A percentile compares a stretch with the other conserved stretches of the same genome.
Evolutionary conservation across 257 asterid species (phyloP).

Genomic region (Oldenlandia corymbosa): DNA sequence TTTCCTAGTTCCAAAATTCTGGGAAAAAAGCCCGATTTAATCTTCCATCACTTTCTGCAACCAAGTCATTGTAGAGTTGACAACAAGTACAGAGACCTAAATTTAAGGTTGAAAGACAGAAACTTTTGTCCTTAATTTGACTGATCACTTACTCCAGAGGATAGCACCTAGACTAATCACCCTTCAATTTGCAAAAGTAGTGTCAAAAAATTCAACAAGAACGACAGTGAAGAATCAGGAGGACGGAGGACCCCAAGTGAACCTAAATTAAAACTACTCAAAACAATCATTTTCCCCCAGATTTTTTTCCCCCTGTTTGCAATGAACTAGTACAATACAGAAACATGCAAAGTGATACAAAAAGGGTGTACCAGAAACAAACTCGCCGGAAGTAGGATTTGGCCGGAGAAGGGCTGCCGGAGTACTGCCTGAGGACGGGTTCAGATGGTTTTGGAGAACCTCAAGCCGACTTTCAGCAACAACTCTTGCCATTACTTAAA

Average conservation of each 20-base stretch:
- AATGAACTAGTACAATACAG: no score
- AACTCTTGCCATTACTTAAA: constrained; percentile 21
- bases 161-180: background rate
- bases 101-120: background rate
- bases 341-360: background rate
- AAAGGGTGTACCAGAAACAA: constrained; percentile 23
- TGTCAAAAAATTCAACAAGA: background rate
- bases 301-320: background rate
- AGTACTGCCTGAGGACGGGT: constrained; percentile 22
- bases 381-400: constrained; percentile 35
- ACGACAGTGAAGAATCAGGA: background rate
- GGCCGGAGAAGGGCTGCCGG: constrained; percentile 26
- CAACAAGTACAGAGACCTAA: background rate
- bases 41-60: background rate
- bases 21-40: background rate
- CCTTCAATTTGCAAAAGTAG: background rate
- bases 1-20: background rate
- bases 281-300: background rate
- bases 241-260: background rate
- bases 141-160: no score
- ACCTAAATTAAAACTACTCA: background rate
- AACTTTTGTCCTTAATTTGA: background rate
- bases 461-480: constrained; percentile 43
- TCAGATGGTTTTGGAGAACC: constrained; percentile 32
- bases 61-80: background rate